Percentiles rank a stretch among this genome's conserved stretches.
phyloP scores from a whole-genome alignment of 116 monocot species.

The Cymodocea nodosa region DNA sequence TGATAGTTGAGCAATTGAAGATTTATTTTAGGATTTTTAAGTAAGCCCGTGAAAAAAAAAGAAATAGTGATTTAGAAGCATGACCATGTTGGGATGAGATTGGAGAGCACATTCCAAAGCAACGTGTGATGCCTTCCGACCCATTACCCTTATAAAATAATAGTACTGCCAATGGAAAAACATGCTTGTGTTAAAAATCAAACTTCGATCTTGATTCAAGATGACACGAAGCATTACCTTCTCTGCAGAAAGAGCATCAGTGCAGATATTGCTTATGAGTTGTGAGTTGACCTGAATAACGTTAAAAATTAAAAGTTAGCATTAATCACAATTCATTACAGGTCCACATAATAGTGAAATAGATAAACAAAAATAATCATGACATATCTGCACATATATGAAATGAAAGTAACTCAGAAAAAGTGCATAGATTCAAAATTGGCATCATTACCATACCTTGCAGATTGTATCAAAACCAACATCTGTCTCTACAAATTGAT shows the following conservation, averaged over 20 bases:
- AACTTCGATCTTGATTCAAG: background rate
- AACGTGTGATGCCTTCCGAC: constrained; percentile 81
- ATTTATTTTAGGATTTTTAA: background rate
- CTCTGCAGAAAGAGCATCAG: constrained; percentile 92
- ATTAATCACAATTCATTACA: background rate
- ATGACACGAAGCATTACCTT: constrained; percentile 39
- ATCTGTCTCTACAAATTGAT: constrained; percentile 82
- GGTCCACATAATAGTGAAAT: no score
- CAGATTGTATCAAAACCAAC: constrained; percentile 76
- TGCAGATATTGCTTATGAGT: constrained; percentile 90
- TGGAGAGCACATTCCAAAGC: constrained; percentile 86
- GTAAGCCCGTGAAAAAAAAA: background rate
- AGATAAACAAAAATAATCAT: constrained; percentile 76
- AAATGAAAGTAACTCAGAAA: background rate
- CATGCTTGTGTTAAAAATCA: background rate
- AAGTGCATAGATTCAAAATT: background rate
- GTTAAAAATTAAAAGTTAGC: background rate
- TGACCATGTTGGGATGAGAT: constrained; percentile 87
- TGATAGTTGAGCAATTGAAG: constrained; percentile 7
- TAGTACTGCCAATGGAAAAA: constrained; percentile 52
- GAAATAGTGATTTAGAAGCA: background rate
- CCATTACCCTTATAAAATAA: constrained; percentile 91
- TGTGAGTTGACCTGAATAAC: constrained; percentile 77
- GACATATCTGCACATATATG: constrained; percentile 25
- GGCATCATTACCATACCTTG: background rate